phyloP scores from a whole-genome alignment of 192 early-diverging fungal species.

The Entomortierella beljakovae region DNA sequence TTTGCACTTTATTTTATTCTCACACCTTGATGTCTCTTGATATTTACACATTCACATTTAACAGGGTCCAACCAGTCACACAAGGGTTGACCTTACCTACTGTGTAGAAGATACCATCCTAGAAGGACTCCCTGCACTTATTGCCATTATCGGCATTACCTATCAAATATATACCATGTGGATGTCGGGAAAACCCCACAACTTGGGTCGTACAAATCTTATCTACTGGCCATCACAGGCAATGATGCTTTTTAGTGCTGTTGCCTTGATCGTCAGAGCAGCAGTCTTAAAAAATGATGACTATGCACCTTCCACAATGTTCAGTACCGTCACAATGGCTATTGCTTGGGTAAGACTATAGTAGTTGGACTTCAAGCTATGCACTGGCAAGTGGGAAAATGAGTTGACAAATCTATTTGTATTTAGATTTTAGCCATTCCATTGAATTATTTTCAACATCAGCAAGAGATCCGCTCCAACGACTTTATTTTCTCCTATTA shows the following conservation, averaged over 20 bases:
- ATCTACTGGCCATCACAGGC: slow-evolving; percentile 49
- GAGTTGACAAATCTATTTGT: neutral
- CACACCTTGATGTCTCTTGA: neutral
- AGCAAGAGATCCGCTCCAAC: slow-evolving; percentile 39
- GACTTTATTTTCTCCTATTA: slow-evolving; percentile 37
- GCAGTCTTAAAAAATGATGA: slow-evolving; percentile 13
- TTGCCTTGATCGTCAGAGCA: slow-evolving; percentile 29
- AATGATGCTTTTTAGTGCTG: slow-evolving; percentile 33
- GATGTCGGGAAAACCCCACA: slow-evolving; percentile 33
- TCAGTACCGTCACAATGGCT: slow-evolving; percentile 33
- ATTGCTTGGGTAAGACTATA: slow-evolving; percentile 38
- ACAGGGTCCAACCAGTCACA: slow-evolving; percentile 38
- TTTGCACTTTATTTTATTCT: neutral
- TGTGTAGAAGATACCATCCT: slow-evolving; percentile 54
- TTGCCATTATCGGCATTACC: slow-evolving; percentile 13
- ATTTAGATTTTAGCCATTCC: slow-evolving; percentile 18
- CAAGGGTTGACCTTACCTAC: slow-evolving; percentile 29
- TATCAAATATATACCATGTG: slow-evolving; percentile 16
- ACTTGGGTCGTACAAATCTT: slow-evolving; percentile 37
- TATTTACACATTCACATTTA: neutral
- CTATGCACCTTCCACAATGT: slow-evolving; percentile 41
- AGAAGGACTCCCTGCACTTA: slow-evolving; percentile 28
- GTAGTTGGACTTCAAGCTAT: neutral
- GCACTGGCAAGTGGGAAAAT: neutral
- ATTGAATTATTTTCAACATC: slow-evolving; percentile 40